These are phyloP conservation scores for Phytophthora agathidicida DNA, from an alignment of 352 stramenopile species.

Conservation along the genomic window DNA sequence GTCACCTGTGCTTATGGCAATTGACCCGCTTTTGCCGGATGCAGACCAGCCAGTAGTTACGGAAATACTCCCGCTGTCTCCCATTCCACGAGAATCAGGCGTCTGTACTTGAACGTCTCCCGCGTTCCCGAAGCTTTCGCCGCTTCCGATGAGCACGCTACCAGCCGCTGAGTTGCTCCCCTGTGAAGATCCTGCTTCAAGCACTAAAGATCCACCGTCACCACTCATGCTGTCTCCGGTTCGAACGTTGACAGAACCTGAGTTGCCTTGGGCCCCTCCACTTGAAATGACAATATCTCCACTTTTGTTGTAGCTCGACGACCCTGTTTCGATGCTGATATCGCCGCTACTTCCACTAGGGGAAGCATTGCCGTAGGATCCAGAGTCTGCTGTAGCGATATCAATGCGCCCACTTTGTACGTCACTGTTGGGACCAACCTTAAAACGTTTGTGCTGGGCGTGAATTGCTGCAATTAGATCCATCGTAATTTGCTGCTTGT, in stretches of 20 bases:
- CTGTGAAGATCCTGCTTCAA: slow-evolving; percentile 48
- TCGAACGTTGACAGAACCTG: slow-evolving; percentile 37
- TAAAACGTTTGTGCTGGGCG: slow-evolving; percentile 76
- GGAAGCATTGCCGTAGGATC: slow-evolving; percentile 45
- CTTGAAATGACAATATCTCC: slow-evolving; percentile 41
- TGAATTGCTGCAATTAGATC: slow-evolving; percentile 92
- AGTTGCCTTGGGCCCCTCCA: slow-evolving; percentile 27
- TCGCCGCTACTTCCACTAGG: slow-evolving; percentile 35
- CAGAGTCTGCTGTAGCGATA: slow-evolving; percentile 51
- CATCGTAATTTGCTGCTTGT: slow-evolving; percentile 93
- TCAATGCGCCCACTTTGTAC: slow-evolving; percentile 48
- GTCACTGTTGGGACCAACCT: slow-evolving; percentile 54
- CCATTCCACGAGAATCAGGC: slow-evolving; percentile 29
- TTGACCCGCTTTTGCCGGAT: slow-evolving; percentile 37
- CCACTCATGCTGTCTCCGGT: slow-evolving; percentile 37
- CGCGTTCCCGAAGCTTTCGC: slow-evolving; percentile 25
- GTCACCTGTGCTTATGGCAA: slow-evolving; percentile 30
- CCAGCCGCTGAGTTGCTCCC: slow-evolving; percentile 26
- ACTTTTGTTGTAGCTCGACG: slow-evolving; percentile 33
- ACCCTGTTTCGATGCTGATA: slow-evolving; percentile 45
- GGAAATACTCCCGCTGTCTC: slow-evolving; percentile 35
- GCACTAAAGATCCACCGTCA: slow-evolving; percentile 38
- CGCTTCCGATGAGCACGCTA: slow-evolving; percentile 39
- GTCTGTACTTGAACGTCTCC: slow-evolving; percentile 31
- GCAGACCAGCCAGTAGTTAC: slow-evolving; percentile 35